Conservation (phyloP, 2,329 filamentous ascomycete genomes). For the Cladosporium sp. region DNA sequence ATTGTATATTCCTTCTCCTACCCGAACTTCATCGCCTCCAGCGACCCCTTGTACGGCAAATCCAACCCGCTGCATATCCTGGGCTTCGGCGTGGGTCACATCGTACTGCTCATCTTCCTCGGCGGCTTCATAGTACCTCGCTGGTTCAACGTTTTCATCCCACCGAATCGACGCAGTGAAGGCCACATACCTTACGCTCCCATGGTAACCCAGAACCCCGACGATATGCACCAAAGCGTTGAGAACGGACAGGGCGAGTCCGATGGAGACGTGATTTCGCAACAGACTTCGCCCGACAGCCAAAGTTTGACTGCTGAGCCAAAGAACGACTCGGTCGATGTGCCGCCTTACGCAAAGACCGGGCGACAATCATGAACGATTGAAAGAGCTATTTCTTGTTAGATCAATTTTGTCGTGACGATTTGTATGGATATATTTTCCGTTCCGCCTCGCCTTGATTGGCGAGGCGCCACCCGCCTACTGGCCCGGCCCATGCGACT, state of each 20-base stretch:
- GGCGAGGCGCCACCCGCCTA: background rate
- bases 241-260: conserved; percentile 2
- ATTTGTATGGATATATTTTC: background rate
- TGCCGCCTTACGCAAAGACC: background rate
- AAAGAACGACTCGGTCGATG: background rate
- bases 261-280: background rate
- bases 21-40: conserved; percentile 37
- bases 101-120: conserved; percentile 31
- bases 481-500: background rate
- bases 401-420: background rate
- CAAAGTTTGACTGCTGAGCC: background rate
- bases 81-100: conserved; percentile 41
- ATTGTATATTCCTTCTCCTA: conserved; percentile 52
- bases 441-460: background rate
- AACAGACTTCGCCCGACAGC: conserved; percentile 3
- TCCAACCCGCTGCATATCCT: conserved; percentile 35
- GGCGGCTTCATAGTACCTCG: conserved; percentile 49
- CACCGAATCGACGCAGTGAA: conserved; percentile 42
- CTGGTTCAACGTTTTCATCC: conserved; percentile 53
- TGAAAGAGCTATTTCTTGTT: background rate
- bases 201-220: conserved; percentile 6
- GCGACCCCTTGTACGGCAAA: conserved; percentile 34
- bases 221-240: background rate
- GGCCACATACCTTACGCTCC: conserved; percentile 28
- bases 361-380: background rate